Evolutionary conservation across 2,329 filamentous ascomycete genomes (phyloP), one percentile per base, ranked within the genome.

Genomic region (Botrytis squamosa): DNA sequence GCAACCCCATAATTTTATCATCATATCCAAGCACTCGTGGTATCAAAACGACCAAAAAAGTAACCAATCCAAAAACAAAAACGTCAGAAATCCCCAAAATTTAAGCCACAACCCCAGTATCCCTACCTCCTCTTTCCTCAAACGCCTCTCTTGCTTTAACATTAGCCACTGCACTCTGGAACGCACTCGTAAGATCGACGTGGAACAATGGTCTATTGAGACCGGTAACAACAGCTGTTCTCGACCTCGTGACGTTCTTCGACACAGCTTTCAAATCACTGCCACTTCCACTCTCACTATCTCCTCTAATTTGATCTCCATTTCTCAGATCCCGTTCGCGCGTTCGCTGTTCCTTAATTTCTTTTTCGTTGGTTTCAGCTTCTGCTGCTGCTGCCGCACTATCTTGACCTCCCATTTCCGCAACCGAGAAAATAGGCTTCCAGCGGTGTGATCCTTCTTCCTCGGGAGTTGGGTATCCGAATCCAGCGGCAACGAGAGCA

Each of bases 381-480:
- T 95, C 91, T 0, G 92, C 93, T 12, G 85, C 85, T 0, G 89
- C 89, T 1, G 92, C 91, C 0, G 92, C 92, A 7, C 91, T 93
- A 71, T 90, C 84, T 7, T 85, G 84, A 33, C 94, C 92, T 75
- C 93, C 90, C 76, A 97, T 90, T 80, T 97, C 94, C 3, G 95
- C 93, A 36, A 98, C 94, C 80, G 90, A 94, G 86, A 97, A 98
- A 77, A 98, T 94, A n/a, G 94, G 93, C 81, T 93, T 95, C 95
- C 95, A 98, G 74, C 93, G 88, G 76, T 89, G 72, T 83, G 84
- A 10, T 81, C 82, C 38, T 20, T 68, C 75, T n/a, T 77, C 77
- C 22, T 85, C 85, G 20, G 84, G 79, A 0, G 90, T 89, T 3
- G 94, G 94, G 81, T 92, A 94, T 2, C 95, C 95, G 80, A 98